Conservation (phyloP, 345 rosid species). For the Cardiospermum halicacabum region DNA sequence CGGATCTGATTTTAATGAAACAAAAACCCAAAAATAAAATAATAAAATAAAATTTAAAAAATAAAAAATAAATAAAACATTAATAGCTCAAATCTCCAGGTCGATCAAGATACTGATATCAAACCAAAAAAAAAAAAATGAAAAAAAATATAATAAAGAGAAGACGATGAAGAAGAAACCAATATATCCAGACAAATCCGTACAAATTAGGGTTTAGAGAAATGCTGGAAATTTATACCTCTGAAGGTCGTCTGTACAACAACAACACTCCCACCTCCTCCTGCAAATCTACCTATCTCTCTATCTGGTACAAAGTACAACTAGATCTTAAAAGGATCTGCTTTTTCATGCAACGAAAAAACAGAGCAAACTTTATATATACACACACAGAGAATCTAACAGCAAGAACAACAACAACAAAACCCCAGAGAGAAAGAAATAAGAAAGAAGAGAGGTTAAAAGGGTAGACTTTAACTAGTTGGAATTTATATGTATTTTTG, state of each 20-base stretch:
- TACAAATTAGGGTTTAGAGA: slow-evolving; percentile 30
- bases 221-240: slow-evolving; percentile 15
- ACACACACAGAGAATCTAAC: not conserved
- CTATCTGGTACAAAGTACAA: slow-evolving; percentile 21
- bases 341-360: slow-evolving; percentile 11
- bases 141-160: slow-evolving; percentile 1
- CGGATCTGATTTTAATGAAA: slow-evolving; percentile 29
- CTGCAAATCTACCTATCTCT: slow-evolving; percentile 27
- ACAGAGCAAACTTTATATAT: slow-evolving; percentile 12
- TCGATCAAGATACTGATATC: slow-evolving; percentile 11
- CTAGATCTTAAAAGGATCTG: slow-evolving; percentile 30
- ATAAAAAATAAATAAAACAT: not conserved
- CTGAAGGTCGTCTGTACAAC: not conserved
- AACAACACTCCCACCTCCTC: not conserved
- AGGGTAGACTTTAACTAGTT: not conserved
- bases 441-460: not conserved
- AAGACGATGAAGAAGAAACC: too few relatives aligned
- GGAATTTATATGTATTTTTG: not conserved
- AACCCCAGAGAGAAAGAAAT: not conserved
- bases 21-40: too few relatives aligned
- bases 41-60: too few relatives aligned
- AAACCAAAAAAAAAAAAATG: slow-evolving; percentile 10
- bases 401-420: not conserved
- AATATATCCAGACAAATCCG: not conserved
- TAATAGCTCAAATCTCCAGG: slow-evolving; percentile 25